These are phyloP conservation scores for Botrytis aclada DNA, from an alignment of 2,329 filamentous ascomycete species.

Conservation along the genomic window DNA sequence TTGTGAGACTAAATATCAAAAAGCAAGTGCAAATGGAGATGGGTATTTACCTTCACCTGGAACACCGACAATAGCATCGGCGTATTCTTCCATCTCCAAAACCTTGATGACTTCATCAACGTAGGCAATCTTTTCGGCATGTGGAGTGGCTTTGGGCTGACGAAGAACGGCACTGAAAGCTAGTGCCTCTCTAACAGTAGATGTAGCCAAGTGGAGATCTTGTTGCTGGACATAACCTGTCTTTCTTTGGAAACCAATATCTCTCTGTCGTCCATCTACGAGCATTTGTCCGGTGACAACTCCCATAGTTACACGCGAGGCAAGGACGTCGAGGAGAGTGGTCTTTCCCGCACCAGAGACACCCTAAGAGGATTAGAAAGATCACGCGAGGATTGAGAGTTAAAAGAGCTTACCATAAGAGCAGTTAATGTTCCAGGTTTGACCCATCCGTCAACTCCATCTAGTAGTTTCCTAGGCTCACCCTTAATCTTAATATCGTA, in stretches of 20 bases:
- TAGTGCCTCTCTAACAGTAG: constrained; percentile 84
- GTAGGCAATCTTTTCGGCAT: constrained; percentile 77
- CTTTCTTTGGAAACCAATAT: constrained; percentile 84
- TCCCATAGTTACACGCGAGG: constrained; percentile 83
- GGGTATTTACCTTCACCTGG: constrained; percentile 63
- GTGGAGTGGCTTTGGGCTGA: constrained; percentile 71
- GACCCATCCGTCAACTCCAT: constrained; percentile 89
- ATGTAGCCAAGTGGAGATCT: constrained; percentile 80
- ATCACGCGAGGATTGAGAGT: neutral
- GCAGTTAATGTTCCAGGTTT: constrained; percentile 88
- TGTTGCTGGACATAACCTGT: constrained; percentile 73
- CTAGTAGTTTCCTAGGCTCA: constrained; percentile 70
- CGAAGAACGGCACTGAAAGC: constrained; percentile 82
- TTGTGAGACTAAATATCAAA: neutral
- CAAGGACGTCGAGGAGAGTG: constrained; percentile 81
- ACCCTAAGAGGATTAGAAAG: constrained; percentile 39
- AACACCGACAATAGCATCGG: constrained; percentile 86
- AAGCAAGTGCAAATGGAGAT: neutral
- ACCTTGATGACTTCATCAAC: constrained; percentile 89
- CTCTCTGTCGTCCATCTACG: constrained; percentile 62
- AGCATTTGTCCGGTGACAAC: constrained; percentile 82
- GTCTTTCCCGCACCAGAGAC: constrained; percentile 81
- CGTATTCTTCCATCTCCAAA: constrained; percentile 85
- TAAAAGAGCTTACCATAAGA: constrained; percentile 56
- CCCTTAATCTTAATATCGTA: constrained; percentile 73